Evolutionary conservation across 2,329 filamentous ascomycete genomes (phyloP).

Genomic region (Ilyonectria sp.): DNA sequence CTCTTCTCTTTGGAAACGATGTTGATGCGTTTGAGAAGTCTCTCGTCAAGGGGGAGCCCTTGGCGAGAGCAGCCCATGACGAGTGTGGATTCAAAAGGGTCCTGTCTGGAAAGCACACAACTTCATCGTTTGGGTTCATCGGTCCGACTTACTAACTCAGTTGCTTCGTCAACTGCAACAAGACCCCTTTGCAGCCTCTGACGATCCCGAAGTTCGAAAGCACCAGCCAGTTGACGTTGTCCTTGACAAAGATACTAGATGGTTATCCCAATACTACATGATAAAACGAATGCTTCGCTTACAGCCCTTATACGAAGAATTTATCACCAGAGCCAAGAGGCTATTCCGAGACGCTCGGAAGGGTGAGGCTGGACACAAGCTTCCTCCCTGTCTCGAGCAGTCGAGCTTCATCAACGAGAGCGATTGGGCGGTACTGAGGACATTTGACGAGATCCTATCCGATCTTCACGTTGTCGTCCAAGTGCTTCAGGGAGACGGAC

Average conservation of each 20-base stretch:
- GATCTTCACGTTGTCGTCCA: conserved; percentile 28
- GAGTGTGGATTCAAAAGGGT: conserved; percentile 20
- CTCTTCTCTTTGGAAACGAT: conserved; percentile 50
- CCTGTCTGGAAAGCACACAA: conserved; percentile 14
- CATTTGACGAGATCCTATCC: conserved; percentile 21
- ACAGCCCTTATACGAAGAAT: background rate
- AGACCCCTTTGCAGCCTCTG: conserved; percentile 6
- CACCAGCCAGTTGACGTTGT: conserved; percentile 31
- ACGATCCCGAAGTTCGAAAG: conserved; percentile 11
- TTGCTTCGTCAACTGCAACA: conserved; percentile 22
- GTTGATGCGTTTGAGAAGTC: background rate
- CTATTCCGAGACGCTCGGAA: background rate
- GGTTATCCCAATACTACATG: conserved; percentile 36
- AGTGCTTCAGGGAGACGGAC: conserved; percentile 33
- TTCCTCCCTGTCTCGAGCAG: background rate
- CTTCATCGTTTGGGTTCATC: conserved; percentile 24
- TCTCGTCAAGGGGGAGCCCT: background rate
- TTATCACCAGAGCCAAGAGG: background rate
- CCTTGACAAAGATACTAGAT: conserved; percentile 34
- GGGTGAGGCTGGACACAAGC: background rate
- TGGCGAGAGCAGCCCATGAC: background rate
- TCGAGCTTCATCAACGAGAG: conserved; percentile 11
- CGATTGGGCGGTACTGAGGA: conserved; percentile 28
- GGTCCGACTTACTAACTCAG: conserved; percentile 29
- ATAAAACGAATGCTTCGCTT: conserved; percentile 15